Evolutionary conservation across 768 basidiomycete genomes (phyloP).

Genomic region (Saitozyma sp.): DNA sequence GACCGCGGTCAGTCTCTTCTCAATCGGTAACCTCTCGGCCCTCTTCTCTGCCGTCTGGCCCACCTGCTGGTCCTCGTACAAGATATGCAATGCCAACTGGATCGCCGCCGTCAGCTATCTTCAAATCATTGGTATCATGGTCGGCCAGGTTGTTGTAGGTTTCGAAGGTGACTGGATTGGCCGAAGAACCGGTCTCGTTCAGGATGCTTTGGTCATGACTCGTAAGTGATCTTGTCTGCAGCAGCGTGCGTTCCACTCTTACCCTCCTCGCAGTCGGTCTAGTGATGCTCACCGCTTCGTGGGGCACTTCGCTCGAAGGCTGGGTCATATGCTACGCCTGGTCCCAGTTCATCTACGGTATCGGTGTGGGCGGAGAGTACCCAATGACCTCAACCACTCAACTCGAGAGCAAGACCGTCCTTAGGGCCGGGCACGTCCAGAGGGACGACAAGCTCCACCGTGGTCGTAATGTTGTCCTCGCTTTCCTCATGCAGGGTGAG

Average conservation of each 20-base stretch:
- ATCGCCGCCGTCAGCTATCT: slow-evolving; percentile 52
- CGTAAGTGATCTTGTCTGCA: too few species aligned
- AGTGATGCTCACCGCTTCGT: slow-evolving; percentile 56
- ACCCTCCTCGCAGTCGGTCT: too few species aligned
- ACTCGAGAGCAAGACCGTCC: too few species aligned
- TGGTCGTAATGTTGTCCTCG: slow-evolving; percentile 54
- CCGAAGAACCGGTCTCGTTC: slow-evolving; percentile 52
- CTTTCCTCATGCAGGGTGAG: slow-evolving; percentile 55
- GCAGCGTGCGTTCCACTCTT: neutral
- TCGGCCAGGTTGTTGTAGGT: slow-evolving; percentile 53
- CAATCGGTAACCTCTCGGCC: slow-evolving; percentile 53
- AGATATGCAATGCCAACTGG: slow-evolving; percentile 49
- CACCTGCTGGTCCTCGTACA: slow-evolving; percentile 47
- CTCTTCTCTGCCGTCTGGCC: slow-evolving; percentile 53
- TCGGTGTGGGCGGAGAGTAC: too few species aligned
- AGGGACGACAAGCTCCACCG: slow-evolving; percentile 55
- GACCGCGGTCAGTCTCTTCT: slow-evolving; percentile 52
- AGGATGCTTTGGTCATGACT: slow-evolving; percentile 55
- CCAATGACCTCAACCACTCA: too few species aligned
- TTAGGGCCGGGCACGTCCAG: slow-evolving; percentile 34
- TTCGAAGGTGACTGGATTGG: slow-evolving; percentile 56
- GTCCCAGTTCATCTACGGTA: slow-evolving; percentile 54
- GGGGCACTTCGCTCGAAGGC: slow-evolving; percentile 52
- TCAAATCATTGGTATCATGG: slow-evolving; percentile 54
- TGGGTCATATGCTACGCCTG: slow-evolving; percentile 55